Evolutionary conservation across 1,284 basidiomycete genomes (phyloP), one percentile per base, ranked within the genome.

Genomic region (Caloboletus inedulis): DNA sequence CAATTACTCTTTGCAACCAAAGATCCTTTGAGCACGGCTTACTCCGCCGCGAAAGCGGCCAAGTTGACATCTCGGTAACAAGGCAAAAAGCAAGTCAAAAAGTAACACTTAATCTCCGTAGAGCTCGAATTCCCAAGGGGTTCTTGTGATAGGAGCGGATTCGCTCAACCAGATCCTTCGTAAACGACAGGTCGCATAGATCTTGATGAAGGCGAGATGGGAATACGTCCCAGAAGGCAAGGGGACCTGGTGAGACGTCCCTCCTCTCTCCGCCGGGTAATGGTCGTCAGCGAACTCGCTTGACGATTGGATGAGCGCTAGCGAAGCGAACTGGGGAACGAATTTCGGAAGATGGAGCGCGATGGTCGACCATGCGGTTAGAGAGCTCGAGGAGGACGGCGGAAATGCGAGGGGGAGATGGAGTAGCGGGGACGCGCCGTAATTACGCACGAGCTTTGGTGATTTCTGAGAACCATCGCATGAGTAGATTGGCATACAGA

Each of bases 131-230:
- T 90, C 88, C 85, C 85, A 88, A 46, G 87, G 85, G 9, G 76
- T 81, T 63, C 61, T 62, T 27, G 62, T 57, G 53, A 71, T 69
- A 46, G 80, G 76, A 6, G 76, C 76, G 47, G 68, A 70, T 51
- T 85, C 79, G 54, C 79, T 81, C 70, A 92, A 82, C 89, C 90
- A 94, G 47, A 94, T 81, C 58, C 91, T 74, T 55, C 87, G 74
- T 54, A 94, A 68, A 27, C 91, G 78, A 70, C 91, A 93, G 41
- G 84, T 90, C 19, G 90, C 89, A 65, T 92, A 89, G 31, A 94
- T 78, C 63, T 85, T 85, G 55, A 93, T 75, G 63, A 84, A 89
- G 16, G 80, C 77, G 27, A 88, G 74, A 66, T 84, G 80, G 0
- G 81, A 82, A 62, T 85, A 88, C 43, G 69, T 68, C 21, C 82